These are phyloP conservation scores for Trichoderma guizhouense DNA, from an alignment of 2,329 filamentous ascomycete genomes.

Conservation along the genomic window DNA sequence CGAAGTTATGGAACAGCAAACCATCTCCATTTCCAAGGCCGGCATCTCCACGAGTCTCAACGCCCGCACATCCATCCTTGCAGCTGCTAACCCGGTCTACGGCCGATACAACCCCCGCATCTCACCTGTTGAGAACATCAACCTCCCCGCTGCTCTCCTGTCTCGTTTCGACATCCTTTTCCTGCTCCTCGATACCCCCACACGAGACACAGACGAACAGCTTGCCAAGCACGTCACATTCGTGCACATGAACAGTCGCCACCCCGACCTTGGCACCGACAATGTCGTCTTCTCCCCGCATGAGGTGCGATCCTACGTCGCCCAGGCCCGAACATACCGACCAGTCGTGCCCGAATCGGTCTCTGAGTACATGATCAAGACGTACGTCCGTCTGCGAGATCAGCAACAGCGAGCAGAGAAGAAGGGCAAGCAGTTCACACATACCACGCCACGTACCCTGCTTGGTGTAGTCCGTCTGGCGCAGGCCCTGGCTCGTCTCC, in stretches of 20 bases:
- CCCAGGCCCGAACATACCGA: slow-evolving; percentile 83
- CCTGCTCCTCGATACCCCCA: slow-evolving; percentile 91
- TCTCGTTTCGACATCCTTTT: slow-evolving; percentile 98
- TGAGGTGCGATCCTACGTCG: slow-evolving; percentile 94
- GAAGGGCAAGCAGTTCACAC: slow-evolving; percentile 86
- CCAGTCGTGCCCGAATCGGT: slow-evolving; percentile 81
- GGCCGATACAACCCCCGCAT: slow-evolving; percentile 97
- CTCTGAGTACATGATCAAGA: slow-evolving; percentile 94
- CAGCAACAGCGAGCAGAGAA: slow-evolving; percentile 89
- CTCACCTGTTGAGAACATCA: slow-evolving; percentile 98
- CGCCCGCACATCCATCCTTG: slow-evolving; percentile 90
- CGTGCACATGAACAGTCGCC: slow-evolving; percentile 94
- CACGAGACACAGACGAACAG: slow-evolving; percentile 84
- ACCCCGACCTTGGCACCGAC: slow-evolving; percentile 67
- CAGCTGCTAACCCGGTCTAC: slow-evolving; percentile 94
- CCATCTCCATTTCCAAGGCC: slow-evolving; percentile 77
- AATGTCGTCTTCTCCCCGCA: slow-evolving; percentile 80
- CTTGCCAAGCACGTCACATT: slow-evolving; percentile 92
- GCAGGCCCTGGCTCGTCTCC: slow-evolving; percentile 86
- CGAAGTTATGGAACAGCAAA: slow-evolving; percentile 87
- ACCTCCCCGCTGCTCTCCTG: slow-evolving; percentile 91
- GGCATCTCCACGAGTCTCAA: slow-evolving; percentile 77
- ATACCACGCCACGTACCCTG: slow-evolving; percentile 90
- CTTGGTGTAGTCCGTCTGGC: slow-evolving; percentile 89
- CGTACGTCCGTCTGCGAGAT: slow-evolving; percentile 91